Percentiles rank a stretch among this genome's conserved stretches.
phyloP scores from a whole-genome alignment of 78 protist genomes.

The Dictyostelium citrinum region DNA sequence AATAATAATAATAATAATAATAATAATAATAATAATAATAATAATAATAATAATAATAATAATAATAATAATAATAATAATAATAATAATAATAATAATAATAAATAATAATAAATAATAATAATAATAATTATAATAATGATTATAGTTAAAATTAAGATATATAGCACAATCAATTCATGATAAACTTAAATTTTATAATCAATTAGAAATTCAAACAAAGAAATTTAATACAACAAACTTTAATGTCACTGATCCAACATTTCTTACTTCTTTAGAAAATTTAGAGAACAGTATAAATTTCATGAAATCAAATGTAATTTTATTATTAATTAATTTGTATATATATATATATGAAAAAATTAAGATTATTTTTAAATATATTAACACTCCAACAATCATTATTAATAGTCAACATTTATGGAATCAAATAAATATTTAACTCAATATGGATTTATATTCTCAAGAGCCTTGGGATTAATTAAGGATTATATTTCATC shows the following conservation, averaged over 20 bases:
- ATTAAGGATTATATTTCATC: slow-evolving; percentile 65
- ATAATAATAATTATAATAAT: not conserved
- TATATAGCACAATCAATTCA: slow-evolving; percentile 63
- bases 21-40: not conserved
- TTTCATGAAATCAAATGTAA: slow-evolving; percentile 73
- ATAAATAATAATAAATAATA: not conserved
- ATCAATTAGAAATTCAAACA: slow-evolving; percentile 47
- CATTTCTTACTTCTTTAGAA: slow-evolving; percentile 15
- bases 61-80: not conserved
- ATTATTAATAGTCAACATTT: not conserved
- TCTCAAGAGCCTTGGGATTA: slow-evolving; percentile 40
- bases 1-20: not conserved
- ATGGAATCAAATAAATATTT: slow-evolving; percentile 43
- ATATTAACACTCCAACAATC: too few relatives aligned
- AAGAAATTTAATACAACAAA: slow-evolving; percentile 35
- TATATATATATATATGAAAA: too few relatives aligned
- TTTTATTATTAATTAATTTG: not conserved
- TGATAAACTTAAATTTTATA: slow-evolving; percentile 55
- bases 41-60: not conserved
- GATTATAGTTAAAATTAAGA: slow-evolving; percentile 44
- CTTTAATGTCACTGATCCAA: slow-evolving; percentile 52
- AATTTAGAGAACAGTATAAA: slow-evolving; percentile 63
- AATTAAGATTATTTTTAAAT: too few relatives aligned
- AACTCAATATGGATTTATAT: slow-evolving; percentile 49
- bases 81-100: not conserved